Evolutionary conservation across 1,139 yeast genomes (phyloP).

Genomic region (Candida tropicalis): DNA sequence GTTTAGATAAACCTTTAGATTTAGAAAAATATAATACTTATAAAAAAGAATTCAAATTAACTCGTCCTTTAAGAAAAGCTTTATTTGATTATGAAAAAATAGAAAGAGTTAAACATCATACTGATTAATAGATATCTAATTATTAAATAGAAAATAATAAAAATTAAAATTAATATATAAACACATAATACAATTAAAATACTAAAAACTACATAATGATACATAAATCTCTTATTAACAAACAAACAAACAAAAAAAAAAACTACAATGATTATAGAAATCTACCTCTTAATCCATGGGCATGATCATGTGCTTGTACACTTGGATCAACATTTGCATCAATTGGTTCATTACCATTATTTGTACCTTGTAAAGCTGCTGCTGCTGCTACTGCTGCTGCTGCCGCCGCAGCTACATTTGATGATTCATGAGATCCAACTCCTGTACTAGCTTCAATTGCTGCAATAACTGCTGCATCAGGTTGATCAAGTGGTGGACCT

Average conservation of each 20-base stretch:
- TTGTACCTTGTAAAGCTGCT: constrained; percentile 25
- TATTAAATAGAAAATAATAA: background rate
- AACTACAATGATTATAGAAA: constrained; percentile 9
- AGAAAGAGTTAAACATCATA: constrained; percentile 24
- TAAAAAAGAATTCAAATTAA: constrained; percentile 22
- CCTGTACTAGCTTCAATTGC: constrained; percentile 37
- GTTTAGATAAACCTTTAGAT: constrained; percentile 21
- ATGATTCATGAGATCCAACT: constrained; percentile 19
- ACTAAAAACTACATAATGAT: background rate
- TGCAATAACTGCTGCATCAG: constrained; percentile 48
- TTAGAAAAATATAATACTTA: constrained; percentile 15
- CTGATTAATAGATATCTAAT: background rate
- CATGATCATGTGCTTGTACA: constrained; percentile 48
- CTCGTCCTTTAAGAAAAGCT: constrained; percentile 26
- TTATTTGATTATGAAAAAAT: constrained; percentile 27
- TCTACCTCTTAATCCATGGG: constrained; percentile 25
- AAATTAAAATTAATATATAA: background rate
- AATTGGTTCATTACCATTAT: constrained; percentile 36
- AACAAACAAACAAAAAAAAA: too few relatives aligned
- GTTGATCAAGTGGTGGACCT: constrained; percentile 11
- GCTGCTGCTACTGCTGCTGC: constrained; percentile 29
- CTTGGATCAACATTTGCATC: constrained; percentile 51
- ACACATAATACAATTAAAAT: background rate
- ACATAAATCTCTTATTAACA: constrained; percentile 14
- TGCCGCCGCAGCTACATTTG: constrained; percentile 35